Percentiles rank a stretch among this genome's conserved stretches.
phyloP scores from a whole-genome alignment of 495 filamentous ascomycete species.

The Tuber indicum region DNA sequence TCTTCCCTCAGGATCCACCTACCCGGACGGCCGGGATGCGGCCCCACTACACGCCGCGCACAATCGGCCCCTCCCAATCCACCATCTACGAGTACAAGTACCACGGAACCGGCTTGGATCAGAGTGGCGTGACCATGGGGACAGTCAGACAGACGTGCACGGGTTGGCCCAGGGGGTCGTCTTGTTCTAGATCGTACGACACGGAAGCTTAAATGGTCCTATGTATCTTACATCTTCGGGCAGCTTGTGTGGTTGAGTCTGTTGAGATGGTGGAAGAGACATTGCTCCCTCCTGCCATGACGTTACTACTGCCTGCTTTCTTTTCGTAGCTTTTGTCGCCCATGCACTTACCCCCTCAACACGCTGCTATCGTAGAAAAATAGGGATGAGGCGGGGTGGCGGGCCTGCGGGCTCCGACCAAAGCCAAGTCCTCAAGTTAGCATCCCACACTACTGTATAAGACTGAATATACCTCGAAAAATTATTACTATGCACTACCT shows the following conservation, averaged over 20 bases:
- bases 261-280: background rate
- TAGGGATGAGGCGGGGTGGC: background rate
- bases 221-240: background rate
- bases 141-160: background rate
- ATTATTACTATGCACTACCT: too few relatives aligned
- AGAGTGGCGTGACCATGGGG: fast-evolving
- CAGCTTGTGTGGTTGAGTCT: background rate
- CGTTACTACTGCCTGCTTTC: background rate
- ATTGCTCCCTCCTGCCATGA: background rate
- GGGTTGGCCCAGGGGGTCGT: background rate
- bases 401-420: too few relatives aligned
- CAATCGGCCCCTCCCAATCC: too few relatives aligned
- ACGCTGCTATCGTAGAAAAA: background rate
- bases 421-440: too few relatives aligned
- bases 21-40: too few relatives aligned
- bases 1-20: too few relatives aligned
- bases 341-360: background rate
- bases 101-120: background rate
- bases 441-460: too few relatives aligned
- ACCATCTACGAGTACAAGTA: background rate
- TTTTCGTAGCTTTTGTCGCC: background rate
- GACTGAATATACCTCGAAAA: too few relatives aligned
- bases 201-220: too few relatives aligned
- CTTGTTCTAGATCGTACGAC: background rate
- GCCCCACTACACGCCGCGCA: too few relatives aligned